Evolutionary conservation across 78 protist genomes (phyloP).

Genomic region (Dictyostelium purpureum): DNA sequence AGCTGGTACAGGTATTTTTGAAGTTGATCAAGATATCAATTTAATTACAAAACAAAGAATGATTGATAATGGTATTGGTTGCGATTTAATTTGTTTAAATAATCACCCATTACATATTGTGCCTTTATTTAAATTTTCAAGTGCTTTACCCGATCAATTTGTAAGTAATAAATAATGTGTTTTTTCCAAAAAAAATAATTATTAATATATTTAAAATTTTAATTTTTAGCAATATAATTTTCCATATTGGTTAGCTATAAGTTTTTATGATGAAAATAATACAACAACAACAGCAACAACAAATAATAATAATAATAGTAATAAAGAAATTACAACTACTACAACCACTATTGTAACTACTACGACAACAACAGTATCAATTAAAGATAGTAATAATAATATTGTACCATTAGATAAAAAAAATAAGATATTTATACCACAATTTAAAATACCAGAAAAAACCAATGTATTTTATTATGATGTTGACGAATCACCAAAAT

Average conservation of each 20-base stretch:
- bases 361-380: neutral
- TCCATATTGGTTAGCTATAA: conserved; percentile 75
- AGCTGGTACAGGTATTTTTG: conserved; percentile 88
- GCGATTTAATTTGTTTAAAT: conserved; percentile 77
- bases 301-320: neutral
- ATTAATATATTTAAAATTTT: no score
- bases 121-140: conserved; percentile 64
- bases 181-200: no score
- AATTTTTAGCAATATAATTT: conserved; percentile 61
- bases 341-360: neutral
- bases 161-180: neutral
- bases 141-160: neutral
- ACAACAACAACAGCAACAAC: neutral
- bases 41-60: conserved; percentile 84
- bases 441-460: conserved; percentile 58
- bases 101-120: conserved; percentile 75
- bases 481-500: neutral
- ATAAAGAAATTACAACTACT: neutral
- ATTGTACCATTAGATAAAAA: neutral
- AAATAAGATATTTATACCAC: conserved; percentile 9
- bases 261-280: conserved; percentile 48
- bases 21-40: conserved; percentile 78
- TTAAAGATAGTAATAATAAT: neutral
- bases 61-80: conserved; percentile 88
- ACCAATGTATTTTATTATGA: neutral